Base-by-base conservation (phyloP, 805 yeast genomes). In the Kluyveromyces starmeri region DNA sequence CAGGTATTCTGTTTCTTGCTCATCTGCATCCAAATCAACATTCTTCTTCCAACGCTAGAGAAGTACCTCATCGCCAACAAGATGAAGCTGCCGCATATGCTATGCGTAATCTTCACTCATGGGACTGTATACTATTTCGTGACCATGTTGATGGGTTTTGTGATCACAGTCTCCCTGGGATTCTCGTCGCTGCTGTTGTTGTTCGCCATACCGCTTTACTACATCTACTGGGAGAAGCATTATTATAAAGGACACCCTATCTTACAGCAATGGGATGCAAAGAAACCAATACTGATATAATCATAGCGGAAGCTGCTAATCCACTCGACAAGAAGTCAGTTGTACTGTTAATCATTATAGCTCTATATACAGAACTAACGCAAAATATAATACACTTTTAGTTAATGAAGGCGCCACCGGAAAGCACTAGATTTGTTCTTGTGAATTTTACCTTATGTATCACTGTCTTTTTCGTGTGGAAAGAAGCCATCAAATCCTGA, bases 361-460 rank as follows among this genome's bases (percentile, higher is more conserved):
- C n/a, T n/a, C n/a, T n/a, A n/a, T n/a, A n/a, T n/a, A n/a, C n/a
- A n/a, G n/a, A n/a, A n/a, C n/a, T n/a, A n/a, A n/a, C n/a, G n/a
- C n/a, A n/a, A n/a, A n/a, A n/a, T n/a, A n/a, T n/a, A n/a, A n/a
- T n/a, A n/a, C 12, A 23, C 26, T 25, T 20, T 48, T 41, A 64
- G 20, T 71, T 75, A 43, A 62, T 58, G 48, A 81, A 85, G 3
- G 92, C 92, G 34, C 98, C 97, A 17, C 84, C 96, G 0, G 96
- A 95, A 23, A 92, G 67, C 47, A 95, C 88, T 46, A 92, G 62
- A 61, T 92, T 92, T 40, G 95, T 68, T 55, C 94, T 69, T 1
- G 97, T 89, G 55, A 92, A 89, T 50, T 81, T 86, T 22, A 92
- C 94, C 48, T 83, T 84, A 63, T 80, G 92, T 18, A 92, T 92